A percentile compares a stretch with the other conserved stretches of the same genome.
Evolutionary conservation across 2,329 filamentous ascomycete species (phyloP).

Genomic region (Ambrosiella cleistominuta): DNA sequence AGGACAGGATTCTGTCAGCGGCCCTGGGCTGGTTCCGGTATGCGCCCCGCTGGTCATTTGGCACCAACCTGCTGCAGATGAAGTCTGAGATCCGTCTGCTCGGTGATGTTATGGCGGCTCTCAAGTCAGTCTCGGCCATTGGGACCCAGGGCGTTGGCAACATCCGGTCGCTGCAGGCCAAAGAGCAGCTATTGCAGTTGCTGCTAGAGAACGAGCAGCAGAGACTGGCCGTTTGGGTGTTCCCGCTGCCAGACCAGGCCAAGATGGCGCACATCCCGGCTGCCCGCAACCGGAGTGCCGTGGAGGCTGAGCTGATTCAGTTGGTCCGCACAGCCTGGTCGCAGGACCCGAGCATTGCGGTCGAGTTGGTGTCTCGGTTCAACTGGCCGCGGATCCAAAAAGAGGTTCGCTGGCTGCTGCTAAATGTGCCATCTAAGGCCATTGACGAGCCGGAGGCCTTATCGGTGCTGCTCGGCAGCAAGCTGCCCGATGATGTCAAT

Average conservation of each 20-base stretch:
- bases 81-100: conserved; percentile 82
- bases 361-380: conserved; percentile 69
- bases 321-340: conserved; percentile 72
- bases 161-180: conserved; percentile 51
- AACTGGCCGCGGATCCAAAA: conserved; percentile 52
- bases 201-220: conserved; percentile 72
- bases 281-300: conserved; percentile 14
- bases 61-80: conserved; percentile 79
- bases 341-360: conserved; percentile 70
- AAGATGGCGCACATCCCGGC: conserved; percentile 19
- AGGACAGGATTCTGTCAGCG: conserved; percentile 75
- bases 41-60: conserved; percentile 81
- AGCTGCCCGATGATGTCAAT: conserved; percentile 60
- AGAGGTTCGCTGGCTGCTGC: conserved; percentile 62
- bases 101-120: conserved; percentile 49
- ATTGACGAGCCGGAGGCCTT: conserved; percentile 68
- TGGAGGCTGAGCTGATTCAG: conserved; percentile 36
- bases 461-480: conserved; percentile 59
- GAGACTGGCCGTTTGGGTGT: conserved; percentile 76
- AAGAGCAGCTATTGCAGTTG: conserved; percentile 66
- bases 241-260: conserved; percentile 44
- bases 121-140: conserved; percentile 47
- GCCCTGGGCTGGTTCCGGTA: conserved; percentile 77
- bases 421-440: conserved; percentile 71
- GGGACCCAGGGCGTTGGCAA: conserved; percentile 34